Conservation (phyloP, 805 yeast genomes). For the Komagataella pastoris region DNA sequence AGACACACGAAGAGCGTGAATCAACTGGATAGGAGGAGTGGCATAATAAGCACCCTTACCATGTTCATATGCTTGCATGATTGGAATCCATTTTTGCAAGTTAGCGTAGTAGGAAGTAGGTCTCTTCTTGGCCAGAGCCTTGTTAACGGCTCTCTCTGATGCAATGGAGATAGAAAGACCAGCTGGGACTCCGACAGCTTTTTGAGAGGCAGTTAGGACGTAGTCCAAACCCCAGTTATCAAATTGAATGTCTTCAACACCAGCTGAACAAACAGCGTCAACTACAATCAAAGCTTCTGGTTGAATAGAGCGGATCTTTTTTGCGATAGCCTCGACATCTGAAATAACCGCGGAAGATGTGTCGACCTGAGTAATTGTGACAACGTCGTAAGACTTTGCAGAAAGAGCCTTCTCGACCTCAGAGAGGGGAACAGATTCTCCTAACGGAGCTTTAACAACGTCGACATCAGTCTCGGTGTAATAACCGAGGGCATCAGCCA, state of each 20-base stretch:
- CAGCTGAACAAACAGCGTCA: conserved; percentile 93
- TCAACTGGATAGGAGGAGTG: conserved; percentile 88
- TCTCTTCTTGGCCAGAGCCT: conserved; percentile 34
- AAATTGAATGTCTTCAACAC: conserved; percentile 75
- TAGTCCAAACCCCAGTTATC: conserved; percentile 85
- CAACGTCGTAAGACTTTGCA: conserved; percentile 33
- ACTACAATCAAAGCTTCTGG: conserved; percentile 80
- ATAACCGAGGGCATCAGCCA: conserved; percentile 59
- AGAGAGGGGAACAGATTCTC: conserved; percentile 49
- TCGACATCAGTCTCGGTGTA: conserved; percentile 65
- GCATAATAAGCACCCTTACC: conserved; percentile 80
- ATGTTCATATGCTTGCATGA: conserved; percentile 75
- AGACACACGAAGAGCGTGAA: conserved; percentile 70
- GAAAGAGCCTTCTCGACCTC: conserved; percentile 41
- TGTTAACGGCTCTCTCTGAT: conserved; percentile 59
- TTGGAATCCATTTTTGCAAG: conserved; percentile 76
- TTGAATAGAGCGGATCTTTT: conserved; percentile 43
- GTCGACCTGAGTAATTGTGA: conserved; percentile 91
- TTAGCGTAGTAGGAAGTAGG: conserved; percentile 53
- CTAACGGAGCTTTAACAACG: conserved; percentile 58
- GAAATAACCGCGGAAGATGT: conserved; percentile 91
- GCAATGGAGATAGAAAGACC: conserved; percentile 75
- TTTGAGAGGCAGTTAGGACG: conserved; percentile 86
- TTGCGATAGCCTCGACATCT: conserved; percentile 51
- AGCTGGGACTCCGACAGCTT: conserved; percentile 90